Percentiles rank a stretch among this genome's conserved stretches.
phyloP scores from a whole-genome alignment of 441 rosid species.

The Syzygium malaccense region DNA sequence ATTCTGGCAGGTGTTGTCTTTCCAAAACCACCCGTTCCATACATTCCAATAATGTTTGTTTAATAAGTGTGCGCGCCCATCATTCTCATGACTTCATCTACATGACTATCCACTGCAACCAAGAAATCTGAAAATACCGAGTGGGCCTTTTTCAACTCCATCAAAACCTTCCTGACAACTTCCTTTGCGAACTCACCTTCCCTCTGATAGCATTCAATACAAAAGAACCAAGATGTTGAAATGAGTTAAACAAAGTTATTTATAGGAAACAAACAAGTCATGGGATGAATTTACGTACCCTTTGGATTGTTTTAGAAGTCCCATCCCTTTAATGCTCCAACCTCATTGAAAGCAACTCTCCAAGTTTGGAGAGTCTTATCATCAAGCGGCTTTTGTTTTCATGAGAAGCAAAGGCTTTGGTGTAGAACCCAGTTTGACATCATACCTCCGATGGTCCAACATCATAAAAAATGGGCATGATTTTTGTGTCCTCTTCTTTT shows the following conservation, averaged over 20 bases:
- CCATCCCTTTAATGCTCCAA: neutral
- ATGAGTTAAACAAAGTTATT: neutral
- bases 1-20: neutral
- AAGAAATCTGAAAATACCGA: neutral
- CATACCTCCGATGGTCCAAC: neutral
- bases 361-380: neutral
- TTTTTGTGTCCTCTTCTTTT: neutral
- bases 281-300: neutral
- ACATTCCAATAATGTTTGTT: neutral
- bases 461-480: constrained; percentile 4
- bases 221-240: neutral
- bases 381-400: neutral
- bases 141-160: neutral
- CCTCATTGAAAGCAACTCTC: neutral
- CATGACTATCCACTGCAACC: neutral
- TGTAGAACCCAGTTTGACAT: neutral
- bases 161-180: neutral
- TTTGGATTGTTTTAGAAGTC: neutral
- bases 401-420: neutral
- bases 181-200: neutral
- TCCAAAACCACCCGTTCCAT: neutral
- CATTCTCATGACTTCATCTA: neutral
- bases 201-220: neutral
- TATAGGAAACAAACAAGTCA: neutral
- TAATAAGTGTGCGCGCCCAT: neutral